These are phyloP conservation scores for Stramenopiles sp. DNA, from an alignment of 352 stramenopile species.

Conservation along the genomic window DNA sequence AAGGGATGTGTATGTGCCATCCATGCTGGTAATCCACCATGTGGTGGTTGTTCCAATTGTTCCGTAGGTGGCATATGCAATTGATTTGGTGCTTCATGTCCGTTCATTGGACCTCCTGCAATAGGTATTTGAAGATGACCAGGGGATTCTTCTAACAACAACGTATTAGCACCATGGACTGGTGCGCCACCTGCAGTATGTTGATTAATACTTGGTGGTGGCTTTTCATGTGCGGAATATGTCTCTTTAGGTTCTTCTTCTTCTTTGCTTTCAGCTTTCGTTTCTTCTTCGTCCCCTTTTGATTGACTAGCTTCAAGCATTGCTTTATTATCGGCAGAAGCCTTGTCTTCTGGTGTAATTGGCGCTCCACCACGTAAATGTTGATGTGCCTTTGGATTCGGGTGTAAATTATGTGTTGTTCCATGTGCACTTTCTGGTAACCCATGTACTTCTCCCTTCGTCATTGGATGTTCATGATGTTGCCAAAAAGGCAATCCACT, in stretches of 20 bases:
- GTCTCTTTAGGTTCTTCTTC: not conserved
- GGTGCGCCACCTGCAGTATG: not conserved
- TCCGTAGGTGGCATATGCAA: not conserved
- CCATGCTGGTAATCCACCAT: not conserved
- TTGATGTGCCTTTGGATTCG: not conserved
- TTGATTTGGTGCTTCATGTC: not conserved
- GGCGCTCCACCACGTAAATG: not conserved
- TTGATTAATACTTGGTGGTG: not conserved
- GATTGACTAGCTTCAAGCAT: not conserved
- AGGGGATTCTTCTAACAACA: not conserved
- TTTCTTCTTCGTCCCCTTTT: not conserved
- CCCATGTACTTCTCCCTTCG: not conserved
- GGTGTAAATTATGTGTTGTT: not conserved
- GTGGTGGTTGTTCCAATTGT: not conserved
- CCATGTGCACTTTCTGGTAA: not conserved
- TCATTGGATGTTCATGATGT: not conserved
- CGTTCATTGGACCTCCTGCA: not conserved
- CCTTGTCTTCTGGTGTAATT: not conserved
- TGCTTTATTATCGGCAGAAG: not conserved
- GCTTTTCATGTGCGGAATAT: not conserved
- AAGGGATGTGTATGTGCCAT: not conserved
- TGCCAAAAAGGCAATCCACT: not conserved
- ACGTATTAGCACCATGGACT: not conserved
- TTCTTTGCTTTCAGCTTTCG: not conserved
- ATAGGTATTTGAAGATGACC: not conserved